Conservation (phyloP, 345 rosid genomes). For the Turnera subulata region DNA sequence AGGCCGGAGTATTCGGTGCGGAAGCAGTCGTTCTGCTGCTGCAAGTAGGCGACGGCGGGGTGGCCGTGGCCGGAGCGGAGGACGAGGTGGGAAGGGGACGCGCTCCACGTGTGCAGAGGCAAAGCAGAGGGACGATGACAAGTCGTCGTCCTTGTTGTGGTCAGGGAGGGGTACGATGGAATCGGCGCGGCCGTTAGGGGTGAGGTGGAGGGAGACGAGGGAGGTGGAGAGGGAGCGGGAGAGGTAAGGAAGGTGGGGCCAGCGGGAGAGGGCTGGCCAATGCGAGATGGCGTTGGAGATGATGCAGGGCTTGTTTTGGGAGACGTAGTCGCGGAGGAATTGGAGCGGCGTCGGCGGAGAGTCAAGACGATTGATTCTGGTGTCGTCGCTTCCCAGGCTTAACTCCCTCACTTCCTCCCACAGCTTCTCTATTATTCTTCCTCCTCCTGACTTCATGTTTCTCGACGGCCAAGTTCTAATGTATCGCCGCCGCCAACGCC, state of each 20-base stretch:
- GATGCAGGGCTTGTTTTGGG: constrained; percentile 75
- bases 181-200: constrained; percentile 78
- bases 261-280: constrained; percentile 69
- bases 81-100: constrained; percentile 40
- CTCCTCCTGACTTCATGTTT: background rate
- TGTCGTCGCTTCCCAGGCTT: constrained; percentile 31
- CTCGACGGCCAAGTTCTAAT: background rate
- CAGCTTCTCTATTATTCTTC: constrained; percentile 24
- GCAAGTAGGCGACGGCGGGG: constrained; percentile 60
- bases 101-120: constrained; percentile 68
- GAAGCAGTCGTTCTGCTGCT: constrained; percentile 85
- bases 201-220: constrained; percentile 73
- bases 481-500: too few species aligned
- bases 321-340: constrained; percentile 64
- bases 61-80: constrained; percentile 19
- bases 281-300: constrained; percentile 62
- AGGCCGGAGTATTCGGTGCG: constrained; percentile 56
- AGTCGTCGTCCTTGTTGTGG: background rate
- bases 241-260: constrained; percentile 58
- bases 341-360: constrained; percentile 56
- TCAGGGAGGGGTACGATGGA: constrained; percentile 31
- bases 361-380: constrained; percentile 37
- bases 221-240: constrained; percentile 45
- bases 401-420: constrained; percentile 80
- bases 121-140: constrained; percentile 53